These are phyloP conservation scores for Ogataea populi-albae DNA, from an alignment of 805 yeast genomes.

Conservation along the genomic window DNA sequence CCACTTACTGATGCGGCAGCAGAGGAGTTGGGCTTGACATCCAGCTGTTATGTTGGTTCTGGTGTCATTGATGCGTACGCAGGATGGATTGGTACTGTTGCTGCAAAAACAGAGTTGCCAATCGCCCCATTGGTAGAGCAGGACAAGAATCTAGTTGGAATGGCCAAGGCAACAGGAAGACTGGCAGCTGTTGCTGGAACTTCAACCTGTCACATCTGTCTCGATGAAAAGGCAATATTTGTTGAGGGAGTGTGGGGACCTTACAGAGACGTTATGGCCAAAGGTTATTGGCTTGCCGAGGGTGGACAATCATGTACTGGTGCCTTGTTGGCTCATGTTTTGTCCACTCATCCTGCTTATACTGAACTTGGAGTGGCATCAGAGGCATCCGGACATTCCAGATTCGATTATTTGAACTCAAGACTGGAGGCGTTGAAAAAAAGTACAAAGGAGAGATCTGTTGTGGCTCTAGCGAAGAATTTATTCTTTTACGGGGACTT, in stretches of 20 bases:
- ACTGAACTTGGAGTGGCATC: slow-evolving; percentile 66
- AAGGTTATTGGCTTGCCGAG: slow-evolving; percentile 91
- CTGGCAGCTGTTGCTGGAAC: slow-evolving; percentile 99
- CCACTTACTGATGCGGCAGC: slow-evolving; percentile 66
- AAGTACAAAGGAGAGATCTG: slow-evolving; percentile 60
- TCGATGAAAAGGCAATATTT: slow-evolving; percentile 80
- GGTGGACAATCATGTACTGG: slow-evolving; percentile 99
- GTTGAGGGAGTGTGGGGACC: slow-evolving; percentile 99
- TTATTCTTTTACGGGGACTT: slow-evolving; percentile 93
- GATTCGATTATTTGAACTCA: slow-evolving; percentile 80
- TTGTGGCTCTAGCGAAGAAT: slow-evolving; percentile 78
- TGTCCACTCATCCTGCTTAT: slow-evolving; percentile 86
- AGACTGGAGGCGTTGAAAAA: slow-evolving; percentile 64
- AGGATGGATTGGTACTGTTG: slow-evolving; percentile 98
- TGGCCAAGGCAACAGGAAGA: slow-evolving; percentile 71
- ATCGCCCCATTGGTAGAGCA: slow-evolving; percentile 50
- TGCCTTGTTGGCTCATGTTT: slow-evolving; percentile 83
- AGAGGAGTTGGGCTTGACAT: slow-evolving; percentile 75
- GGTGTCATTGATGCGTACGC: slow-evolving; percentile 98
- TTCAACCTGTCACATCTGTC: slow-evolving; percentile 91
- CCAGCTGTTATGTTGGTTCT: slow-evolving; percentile 80
- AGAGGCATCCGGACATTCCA: slow-evolving; percentile 64
- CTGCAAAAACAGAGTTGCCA: slow-evolving; percentile 69
- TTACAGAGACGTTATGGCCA: slow-evolving; percentile 88
- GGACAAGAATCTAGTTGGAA: slow-evolving; percentile 43